A percentile compares a stretch with the other conserved stretches of the same genome.
Evolutionary conservation across 805 yeast species (phyloP).

Genomic region (Nakazawaea holstii): DNA sequence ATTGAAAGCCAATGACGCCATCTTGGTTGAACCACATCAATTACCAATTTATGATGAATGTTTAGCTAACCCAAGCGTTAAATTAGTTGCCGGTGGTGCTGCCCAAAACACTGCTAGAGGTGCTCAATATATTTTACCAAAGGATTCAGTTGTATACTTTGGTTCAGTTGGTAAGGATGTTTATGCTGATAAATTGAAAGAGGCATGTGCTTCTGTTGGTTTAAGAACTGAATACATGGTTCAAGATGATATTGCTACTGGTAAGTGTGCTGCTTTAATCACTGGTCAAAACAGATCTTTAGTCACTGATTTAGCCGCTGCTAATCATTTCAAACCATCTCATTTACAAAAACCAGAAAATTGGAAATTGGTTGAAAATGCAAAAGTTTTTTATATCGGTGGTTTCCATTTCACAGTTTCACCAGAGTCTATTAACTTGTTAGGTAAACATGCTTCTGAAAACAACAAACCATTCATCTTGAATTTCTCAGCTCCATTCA

Average conservation of each 20-base stretch:
- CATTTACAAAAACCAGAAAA: constrained; percentile 87
- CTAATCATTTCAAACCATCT: constrained; percentile 88
- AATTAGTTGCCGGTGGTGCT: constrained; percentile 96
- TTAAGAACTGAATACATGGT: constrained; percentile 81
- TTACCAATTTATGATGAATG: constrained; percentile 82
- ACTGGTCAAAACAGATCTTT: constrained; percentile 85
- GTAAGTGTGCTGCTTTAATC: constrained; percentile 96
- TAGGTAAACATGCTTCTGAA: constrained; percentile 90
- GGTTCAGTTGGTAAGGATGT: constrained; percentile 96
- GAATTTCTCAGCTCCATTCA: constrained; percentile 95
- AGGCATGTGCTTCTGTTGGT: constrained; percentile 87
- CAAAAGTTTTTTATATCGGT: constrained; percentile 84
- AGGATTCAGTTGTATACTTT: constrained; percentile 79
- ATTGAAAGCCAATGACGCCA: constrained; percentile 90
- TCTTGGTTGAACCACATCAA: constrained; percentile 76
- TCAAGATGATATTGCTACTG: constrained; percentile 75
- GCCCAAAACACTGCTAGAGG: constrained; percentile 99
- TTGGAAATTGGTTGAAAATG: constrained; percentile 81
- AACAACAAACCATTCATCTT: constrained; percentile 71
- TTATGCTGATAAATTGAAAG: constrained; percentile 71
- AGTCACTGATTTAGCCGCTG: constrained; percentile 96
- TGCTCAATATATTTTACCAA: constrained; percentile 88
- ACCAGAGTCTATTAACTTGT: constrained; percentile 83
- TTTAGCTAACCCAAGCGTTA: constrained; percentile 51
- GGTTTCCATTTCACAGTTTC: constrained; percentile 99